Evolutionary conservation across 129 eudicot species (phyloP).

Genomic region (Erigeron canadensis): DNA sequence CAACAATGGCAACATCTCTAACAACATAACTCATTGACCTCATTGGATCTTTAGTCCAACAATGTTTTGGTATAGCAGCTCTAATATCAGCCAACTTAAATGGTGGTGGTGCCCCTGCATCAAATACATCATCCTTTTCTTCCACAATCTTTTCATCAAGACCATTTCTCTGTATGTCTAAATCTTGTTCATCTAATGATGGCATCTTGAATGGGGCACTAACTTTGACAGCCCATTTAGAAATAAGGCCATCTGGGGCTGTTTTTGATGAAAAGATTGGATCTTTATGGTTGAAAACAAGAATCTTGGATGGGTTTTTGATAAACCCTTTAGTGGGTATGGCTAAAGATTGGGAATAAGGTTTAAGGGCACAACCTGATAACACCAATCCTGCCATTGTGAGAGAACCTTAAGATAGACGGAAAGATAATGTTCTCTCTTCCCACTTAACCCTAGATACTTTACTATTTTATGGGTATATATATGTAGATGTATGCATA

Average conservation of each 20-base stretch:
- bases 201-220: constrained; percentile 48
- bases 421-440: neutral
- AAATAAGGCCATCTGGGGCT: constrained; percentile 27
- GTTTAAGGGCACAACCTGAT: constrained; percentile 51
- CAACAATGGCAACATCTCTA: constrained; percentile 57
- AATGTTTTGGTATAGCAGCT: constrained; percentile 66
- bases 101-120: constrained; percentile 61
- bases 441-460: constrained; percentile 24
- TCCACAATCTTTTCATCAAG: constrained; percentile 2
- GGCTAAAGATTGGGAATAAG: constrained; percentile 40
- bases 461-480: neutral
- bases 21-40: constrained; percentile 66
- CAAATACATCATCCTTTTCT: constrained; percentile 29
- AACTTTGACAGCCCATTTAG: constrained; percentile 38
- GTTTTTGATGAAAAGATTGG: constrained; percentile 32
- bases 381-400: constrained; percentile 61
- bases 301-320: constrained; percentile 27
- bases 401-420: constrained; percentile 17
- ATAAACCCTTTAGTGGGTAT: constrained; percentile 39
- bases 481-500: neutral
- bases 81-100: constrained; percentile 58
- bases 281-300: constrained; percentile 26
- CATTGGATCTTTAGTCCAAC: constrained; percentile 68
- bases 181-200: constrained; percentile 37
- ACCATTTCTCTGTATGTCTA: constrained; percentile 15